These are phyloP conservation scores for Aegilops sharonensis DNA, from an alignment of 176 grass and related monocot species.

Conservation along the genomic window DNA sequence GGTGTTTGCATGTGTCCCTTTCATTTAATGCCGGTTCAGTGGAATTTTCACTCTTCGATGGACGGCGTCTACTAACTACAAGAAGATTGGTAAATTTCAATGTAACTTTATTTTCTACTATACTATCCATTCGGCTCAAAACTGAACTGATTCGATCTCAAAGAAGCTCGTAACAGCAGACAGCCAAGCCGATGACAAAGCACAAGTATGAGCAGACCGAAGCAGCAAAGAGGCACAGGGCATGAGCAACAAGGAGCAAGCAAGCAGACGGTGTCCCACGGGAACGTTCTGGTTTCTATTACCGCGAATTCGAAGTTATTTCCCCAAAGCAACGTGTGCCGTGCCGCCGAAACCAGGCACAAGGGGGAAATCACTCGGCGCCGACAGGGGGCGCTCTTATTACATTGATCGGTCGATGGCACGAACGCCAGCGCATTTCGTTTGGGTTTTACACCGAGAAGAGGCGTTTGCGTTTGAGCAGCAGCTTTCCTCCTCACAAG, in stretches of 20 bases:
- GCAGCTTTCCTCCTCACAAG: slow-evolving; percentile 44
- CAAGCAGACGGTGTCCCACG: not conserved
- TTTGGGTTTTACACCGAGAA: not conserved
- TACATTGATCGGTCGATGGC: not conserved
- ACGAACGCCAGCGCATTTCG: not conserved
- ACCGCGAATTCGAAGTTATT: not conserved
- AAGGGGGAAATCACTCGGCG: not conserved
- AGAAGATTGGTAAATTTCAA: too few species aligned
- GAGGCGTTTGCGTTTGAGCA: not conserved
- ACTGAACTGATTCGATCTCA: too few species aligned
- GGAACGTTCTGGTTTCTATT: not conserved
- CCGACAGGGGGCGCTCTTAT: slow-evolving; percentile 17
- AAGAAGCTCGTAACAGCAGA: too few species aligned
- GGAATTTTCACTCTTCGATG: too few species aligned
- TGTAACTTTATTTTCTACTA: too few species aligned
- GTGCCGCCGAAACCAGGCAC: not conserved
- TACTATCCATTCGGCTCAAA: too few species aligned
- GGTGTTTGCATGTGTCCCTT: too few species aligned
- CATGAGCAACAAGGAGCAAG: not conserved
- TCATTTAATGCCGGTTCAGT: too few species aligned
- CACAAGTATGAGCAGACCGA: too few species aligned
- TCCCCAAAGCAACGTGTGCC: not conserved
- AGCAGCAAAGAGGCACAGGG: too few species aligned
- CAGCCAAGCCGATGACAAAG: too few species aligned
- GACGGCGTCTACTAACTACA: too few species aligned